phyloP scores from a whole-genome alignment of 345 rosid genomes.

The Euphorbia pulcherrima region DNA sequence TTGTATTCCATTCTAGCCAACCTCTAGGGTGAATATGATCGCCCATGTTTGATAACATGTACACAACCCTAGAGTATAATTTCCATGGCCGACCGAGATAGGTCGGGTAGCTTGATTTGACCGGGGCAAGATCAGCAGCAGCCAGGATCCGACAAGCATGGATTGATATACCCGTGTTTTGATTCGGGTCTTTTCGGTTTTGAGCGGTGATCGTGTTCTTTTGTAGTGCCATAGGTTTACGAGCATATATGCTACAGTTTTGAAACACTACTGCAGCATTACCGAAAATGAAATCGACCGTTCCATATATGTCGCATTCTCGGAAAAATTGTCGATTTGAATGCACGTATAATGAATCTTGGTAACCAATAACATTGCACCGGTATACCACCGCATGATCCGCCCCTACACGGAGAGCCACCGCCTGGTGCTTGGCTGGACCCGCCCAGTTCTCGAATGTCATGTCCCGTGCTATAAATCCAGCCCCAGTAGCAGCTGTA shows the following conservation, averaged over 20 bases:
- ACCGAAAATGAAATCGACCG: constrained; percentile 90
- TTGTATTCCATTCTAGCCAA: constrained; percentile 88
- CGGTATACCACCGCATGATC: constrained; percentile 86
- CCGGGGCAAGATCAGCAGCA: constrained; percentile 42
- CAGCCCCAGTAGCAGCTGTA: constrained; percentile 87
- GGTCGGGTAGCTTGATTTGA: constrained; percentile 50
- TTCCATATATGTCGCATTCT: constrained; percentile 80
- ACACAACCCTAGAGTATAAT: constrained; percentile 63
- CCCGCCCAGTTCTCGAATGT: constrained; percentile 89
- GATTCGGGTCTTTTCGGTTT: constrained; percentile 90
- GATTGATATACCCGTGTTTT: constrained; percentile 90
- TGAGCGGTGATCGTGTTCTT: constrained; percentile 97
- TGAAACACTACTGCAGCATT: constrained; percentile 93
- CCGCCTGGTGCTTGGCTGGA: constrained; percentile 89
- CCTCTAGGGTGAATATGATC: constrained; percentile 79
- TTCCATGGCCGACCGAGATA: constrained; percentile 97
- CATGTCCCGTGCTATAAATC: constrained; percentile 89
- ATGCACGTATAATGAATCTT: constrained; percentile 90
- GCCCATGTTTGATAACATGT: constrained; percentile 68
- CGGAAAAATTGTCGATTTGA: constrained; percentile 92
- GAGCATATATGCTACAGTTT: constrained; percentile 73
- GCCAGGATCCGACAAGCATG: constrained; percentile 73
- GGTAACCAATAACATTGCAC: constrained; percentile 80
- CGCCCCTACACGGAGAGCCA: constrained; percentile 89
- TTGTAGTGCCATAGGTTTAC: constrained; percentile 72